A percentile compares a stretch with the other conserved stretches of the same genome.
Conservation (phyloP, 768 basidiomycete genomes). For the Boletellus emodensis region DNA sequence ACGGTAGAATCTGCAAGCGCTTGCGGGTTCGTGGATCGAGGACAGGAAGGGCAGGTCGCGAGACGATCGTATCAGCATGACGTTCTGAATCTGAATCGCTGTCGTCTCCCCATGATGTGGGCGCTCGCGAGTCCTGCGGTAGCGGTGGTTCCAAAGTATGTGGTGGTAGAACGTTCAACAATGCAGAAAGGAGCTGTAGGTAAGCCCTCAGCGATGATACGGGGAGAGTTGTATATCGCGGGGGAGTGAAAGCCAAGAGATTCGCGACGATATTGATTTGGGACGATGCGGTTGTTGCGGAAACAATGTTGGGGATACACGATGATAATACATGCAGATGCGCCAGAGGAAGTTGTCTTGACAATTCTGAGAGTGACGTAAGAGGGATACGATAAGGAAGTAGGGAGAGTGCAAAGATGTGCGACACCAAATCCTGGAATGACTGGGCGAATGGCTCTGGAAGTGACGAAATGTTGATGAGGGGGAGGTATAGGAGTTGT, state of each 20-base stretch:
- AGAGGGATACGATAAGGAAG: slow-evolving; percentile 74
- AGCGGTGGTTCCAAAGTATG: slow-evolving; percentile 48
- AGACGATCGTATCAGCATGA: slow-evolving; percentile 33
- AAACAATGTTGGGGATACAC: slow-evolving; percentile 29
- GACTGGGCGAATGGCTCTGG: slow-evolving; percentile 25
- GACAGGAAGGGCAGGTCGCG: slow-evolving; percentile 32
- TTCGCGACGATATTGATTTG: slow-evolving; percentile 69
- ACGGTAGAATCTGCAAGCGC: slow-evolving; percentile 56
- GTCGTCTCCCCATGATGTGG: slow-evolving; percentile 26
- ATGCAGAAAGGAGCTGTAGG: slow-evolving; percentile 45
- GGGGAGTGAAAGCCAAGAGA: slow-evolving; percentile 57
- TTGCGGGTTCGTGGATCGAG: slow-evolving; percentile 59
- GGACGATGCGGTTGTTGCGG: slow-evolving; percentile 27
- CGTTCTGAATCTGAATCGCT: slow-evolving; percentile 42
- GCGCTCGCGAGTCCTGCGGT: slow-evolving; percentile 11
- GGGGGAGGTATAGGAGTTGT: slow-evolving; percentile 24
- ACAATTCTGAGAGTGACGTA: slow-evolving; percentile 57
- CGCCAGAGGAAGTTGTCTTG: slow-evolving; percentile 58
- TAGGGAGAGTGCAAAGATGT: slow-evolving; percentile 68
- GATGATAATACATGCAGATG: slow-evolving; percentile 33
- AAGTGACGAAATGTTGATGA: slow-evolving; percentile 30
- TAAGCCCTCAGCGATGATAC: slow-evolving; percentile 47
- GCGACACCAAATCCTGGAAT: slow-evolving; percentile 42
- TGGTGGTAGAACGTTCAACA: slow-evolving; percentile 52
- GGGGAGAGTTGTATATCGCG: slow-evolving; percentile 53